Conservation (phyloP, 192 early-diverging fungal species). For the Geranomyces variabilis region DNA sequence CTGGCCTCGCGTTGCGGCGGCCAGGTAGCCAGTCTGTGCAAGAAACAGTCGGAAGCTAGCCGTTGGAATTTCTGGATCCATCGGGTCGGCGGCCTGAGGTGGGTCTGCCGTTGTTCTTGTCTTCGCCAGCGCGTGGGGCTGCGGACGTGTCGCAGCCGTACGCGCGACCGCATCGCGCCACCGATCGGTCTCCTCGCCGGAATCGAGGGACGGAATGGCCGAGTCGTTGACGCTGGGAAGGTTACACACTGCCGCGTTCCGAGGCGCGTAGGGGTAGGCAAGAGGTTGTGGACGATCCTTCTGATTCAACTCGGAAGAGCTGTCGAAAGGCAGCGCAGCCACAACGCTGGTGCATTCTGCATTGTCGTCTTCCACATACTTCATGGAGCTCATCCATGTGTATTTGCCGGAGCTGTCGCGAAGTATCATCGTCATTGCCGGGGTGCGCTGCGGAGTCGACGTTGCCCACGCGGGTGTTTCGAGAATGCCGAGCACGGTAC, state of each 20-base stretch:
- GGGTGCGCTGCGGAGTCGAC: constrained; percentile 23
- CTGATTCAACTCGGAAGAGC: background rate
- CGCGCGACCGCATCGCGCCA: constrained; percentile 17
- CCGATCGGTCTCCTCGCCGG: background rate
- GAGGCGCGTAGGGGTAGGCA: constrained; percentile 33
- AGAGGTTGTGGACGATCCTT: constrained; percentile 2
- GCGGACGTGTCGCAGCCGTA: background rate
- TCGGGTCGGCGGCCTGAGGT: constrained; percentile 37
- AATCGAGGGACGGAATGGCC: constrained; percentile 38
- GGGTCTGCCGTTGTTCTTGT: constrained; percentile 19
- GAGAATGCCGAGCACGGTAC: constrained; percentile 69
- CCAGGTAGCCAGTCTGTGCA: constrained; percentile 67
- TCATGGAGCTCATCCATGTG: constrained; percentile 63
- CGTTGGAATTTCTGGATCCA: constrained; percentile 22
- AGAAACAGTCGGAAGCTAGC: constrained; percentile 57
- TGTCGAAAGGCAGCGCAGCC: too few relatives aligned
- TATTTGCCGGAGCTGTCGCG: constrained; percentile 74
- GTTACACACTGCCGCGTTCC: constrained; percentile 24
- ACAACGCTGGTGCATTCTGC: background rate
- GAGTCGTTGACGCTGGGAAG: constrained; percentile 32
- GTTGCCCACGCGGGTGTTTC: constrained; percentile 55
- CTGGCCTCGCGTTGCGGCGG: constrained; percentile 55
- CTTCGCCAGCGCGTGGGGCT: background rate
- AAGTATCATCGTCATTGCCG: constrained; percentile 61
- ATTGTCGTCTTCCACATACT: constrained; percentile 48